Evolutionary conservation across 768 basidiomycete genomes (phyloP).

Genomic region (Serendipita sp.): DNA sequence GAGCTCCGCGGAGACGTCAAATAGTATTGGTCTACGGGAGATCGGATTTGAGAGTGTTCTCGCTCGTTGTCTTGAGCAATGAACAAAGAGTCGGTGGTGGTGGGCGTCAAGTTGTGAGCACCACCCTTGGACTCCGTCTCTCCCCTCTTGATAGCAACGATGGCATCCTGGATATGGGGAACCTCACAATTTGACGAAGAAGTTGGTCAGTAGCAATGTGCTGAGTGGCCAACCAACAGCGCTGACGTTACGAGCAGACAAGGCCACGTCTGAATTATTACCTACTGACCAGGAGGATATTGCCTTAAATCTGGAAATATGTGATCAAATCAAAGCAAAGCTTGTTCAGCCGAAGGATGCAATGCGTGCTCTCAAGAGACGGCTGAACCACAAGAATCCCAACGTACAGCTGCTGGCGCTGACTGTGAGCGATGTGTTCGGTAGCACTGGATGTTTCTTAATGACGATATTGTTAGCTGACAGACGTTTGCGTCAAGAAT

Average conservation of each 20-base stretch:
- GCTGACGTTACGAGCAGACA: slow-evolving; percentile 37
- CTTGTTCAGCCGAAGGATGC: slow-evolving; percentile 71
- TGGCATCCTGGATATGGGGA: slow-evolving; percentile 52
- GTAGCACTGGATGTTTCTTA: slow-evolving; percentile 7
- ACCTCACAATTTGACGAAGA: slow-evolving; percentile 70
- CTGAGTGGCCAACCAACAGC: background rate
- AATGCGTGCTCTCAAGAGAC: slow-evolving; percentile 73
- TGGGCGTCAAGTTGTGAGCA: background rate
- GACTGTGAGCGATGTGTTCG: slow-evolving; percentile 34
- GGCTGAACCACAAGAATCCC: slow-evolving; percentile 87
- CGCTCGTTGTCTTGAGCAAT: background rate
- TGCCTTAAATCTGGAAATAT: slow-evolving; percentile 85
- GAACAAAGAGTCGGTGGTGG: background rate
- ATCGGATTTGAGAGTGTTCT: background rate
- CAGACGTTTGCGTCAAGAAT: slow-evolving; percentile 92
- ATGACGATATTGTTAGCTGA: slow-evolving; percentile 35
- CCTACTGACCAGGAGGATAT: slow-evolving; percentile 80
- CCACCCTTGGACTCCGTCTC: background rate
- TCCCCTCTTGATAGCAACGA: background rate
- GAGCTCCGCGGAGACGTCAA: background rate
- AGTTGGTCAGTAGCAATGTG: slow-evolving; percentile 40
- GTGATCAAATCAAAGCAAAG: slow-evolving; percentile 91
- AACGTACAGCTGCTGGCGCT: slow-evolving; percentile 87
- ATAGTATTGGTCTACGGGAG: background rate
- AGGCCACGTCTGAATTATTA: slow-evolving; percentile 81